These are phyloP conservation scores for Artemisia argyi DNA, from an alignment of 129 eudicot species.

Conservation along the genomic window DNA sequence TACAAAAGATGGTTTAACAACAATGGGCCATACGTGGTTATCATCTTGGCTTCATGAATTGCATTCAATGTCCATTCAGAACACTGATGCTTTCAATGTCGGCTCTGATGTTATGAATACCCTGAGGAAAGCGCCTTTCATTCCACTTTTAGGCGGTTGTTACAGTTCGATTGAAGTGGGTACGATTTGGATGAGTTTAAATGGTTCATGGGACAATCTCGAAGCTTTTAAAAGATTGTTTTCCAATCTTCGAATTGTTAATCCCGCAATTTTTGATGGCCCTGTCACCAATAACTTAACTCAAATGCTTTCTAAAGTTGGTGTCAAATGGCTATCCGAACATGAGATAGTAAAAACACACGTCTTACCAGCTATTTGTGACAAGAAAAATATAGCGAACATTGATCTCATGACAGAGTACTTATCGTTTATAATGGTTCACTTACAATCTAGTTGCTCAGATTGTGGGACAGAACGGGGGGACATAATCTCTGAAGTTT, in stretches of 20 bases:
- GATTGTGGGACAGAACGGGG: constrained; percentile 62
- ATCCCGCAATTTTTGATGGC: constrained; percentile 54
- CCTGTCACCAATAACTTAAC: constrained; percentile 39
- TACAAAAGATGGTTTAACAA: constrained; percentile 49
- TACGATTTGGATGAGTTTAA: constrained; percentile 71
- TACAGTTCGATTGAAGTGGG: constrained; percentile 64
- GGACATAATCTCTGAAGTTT: constrained; percentile 54
- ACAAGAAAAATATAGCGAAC: constrained; percentile 30
- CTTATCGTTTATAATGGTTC: constrained; percentile 71
- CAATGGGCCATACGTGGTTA: constrained; percentile 76
- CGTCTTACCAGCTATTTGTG: constrained; percentile 64
- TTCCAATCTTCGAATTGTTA: constrained; percentile 60
- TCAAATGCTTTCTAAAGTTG: constrained; percentile 61
- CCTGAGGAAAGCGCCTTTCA: constrained; percentile 59
- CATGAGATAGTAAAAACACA: constrained; percentile 80
- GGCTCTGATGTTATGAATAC: constrained; percentile 43
- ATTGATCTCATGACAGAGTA: constrained; percentile 63
- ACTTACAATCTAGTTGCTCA: constrained; percentile 64
- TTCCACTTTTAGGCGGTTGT: constrained; percentile 76
- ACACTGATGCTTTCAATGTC: constrained; percentile 23
- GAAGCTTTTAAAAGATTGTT: constrained; percentile 57
- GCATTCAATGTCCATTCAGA: constrained; percentile 40
- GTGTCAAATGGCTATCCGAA: constrained; percentile 67
- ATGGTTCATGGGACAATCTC: constrained; percentile 29
- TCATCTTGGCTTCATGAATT: constrained; percentile 66